Percentiles rank a stretch among this genome's conserved stretches.
phyloP scores from a whole-genome alignment of 2,329 filamentous ascomycete species.

The Curvularia sp. region DNA sequence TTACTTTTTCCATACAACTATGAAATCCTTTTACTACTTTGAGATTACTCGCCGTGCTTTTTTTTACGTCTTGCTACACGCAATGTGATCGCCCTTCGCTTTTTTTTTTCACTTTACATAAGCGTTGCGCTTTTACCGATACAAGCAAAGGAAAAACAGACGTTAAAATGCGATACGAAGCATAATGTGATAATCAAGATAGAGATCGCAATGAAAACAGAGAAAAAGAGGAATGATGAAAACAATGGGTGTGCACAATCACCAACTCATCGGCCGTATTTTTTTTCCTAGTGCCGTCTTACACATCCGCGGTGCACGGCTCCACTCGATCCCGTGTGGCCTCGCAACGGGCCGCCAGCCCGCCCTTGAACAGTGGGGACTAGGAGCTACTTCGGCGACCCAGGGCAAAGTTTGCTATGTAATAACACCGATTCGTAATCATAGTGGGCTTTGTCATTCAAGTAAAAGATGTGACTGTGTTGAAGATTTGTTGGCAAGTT shows the following conservation, averaged over 20 bases:
- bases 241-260: background rate
- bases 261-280: background rate
- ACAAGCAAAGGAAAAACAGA: background rate
- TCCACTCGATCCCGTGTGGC: background rate
- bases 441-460: background rate
- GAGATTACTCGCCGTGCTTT: background rate
- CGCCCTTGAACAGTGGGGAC: constrained; percentile 1
- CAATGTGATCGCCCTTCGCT: background rate
- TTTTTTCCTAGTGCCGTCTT: background rate
- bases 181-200: too few species aligned
- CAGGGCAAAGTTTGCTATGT: background rate
- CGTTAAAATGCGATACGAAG: background rate
- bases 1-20: background rate
- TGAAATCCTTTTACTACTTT: background rate
- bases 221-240: background rate
- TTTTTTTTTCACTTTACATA: background rate
- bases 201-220: background rate
- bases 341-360: constrained; percentile 4
- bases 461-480: background rate
- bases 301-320: background rate
- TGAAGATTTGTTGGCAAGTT: background rate
- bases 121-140: background rate
- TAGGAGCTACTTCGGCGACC: constrained; percentile 1
- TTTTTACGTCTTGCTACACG: background rate
- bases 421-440: constrained; percentile 1